phyloP scores from a whole-genome alignment of 305 asterid species.

The Fraxinus velutina region DNA sequence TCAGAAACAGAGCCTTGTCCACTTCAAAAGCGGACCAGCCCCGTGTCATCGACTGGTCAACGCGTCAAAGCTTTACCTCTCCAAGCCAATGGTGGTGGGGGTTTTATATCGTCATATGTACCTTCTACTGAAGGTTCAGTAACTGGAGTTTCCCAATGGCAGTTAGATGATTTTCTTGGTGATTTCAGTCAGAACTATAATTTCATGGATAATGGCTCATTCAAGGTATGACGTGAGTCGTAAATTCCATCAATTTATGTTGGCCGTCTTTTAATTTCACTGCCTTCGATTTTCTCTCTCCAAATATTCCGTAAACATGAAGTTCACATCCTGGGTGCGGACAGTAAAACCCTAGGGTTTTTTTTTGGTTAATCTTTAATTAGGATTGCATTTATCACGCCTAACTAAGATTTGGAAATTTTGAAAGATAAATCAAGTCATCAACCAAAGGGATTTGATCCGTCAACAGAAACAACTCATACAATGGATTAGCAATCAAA shows the following conservation, averaged over 20 bases:
- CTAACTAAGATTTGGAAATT: not conserved
- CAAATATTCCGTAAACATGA: not conserved
- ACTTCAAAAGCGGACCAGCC: slow-evolving; percentile 2
- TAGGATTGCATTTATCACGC: not conserved
- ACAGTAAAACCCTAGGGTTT: not conserved
- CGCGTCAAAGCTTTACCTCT: slow-evolving; percentile 28
- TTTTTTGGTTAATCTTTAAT: not conserved
- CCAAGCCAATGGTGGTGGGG: slow-evolving; percentile 34
- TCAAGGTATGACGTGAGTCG: slow-evolving; percentile 54
- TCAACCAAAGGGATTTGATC: not conserved
- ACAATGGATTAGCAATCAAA: not conserved
- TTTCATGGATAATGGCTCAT: slow-evolving; percentile 53
- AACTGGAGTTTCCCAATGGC: slow-evolving; percentile 66
- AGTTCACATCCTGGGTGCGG: not conserved
- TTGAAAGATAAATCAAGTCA: not conserved
- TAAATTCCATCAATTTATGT: not conserved
- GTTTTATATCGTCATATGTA: slow-evolving; percentile 34
- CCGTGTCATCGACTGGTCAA: slow-evolving; percentile 37
- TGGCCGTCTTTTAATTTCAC: not conserved
- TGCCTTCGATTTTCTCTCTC: not conserved
- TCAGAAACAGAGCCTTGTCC: slow-evolving; percentile 28
- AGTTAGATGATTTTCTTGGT: slow-evolving; percentile 61
- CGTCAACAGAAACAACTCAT: not conserved
- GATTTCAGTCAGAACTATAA: slow-evolving; percentile 48
- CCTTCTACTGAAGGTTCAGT: slow-evolving; percentile 54